These are phyloP conservation scores for Priceomyces castillae DNA, from an alignment of 805 yeast genomes.

Conservation along the genomic window DNA sequence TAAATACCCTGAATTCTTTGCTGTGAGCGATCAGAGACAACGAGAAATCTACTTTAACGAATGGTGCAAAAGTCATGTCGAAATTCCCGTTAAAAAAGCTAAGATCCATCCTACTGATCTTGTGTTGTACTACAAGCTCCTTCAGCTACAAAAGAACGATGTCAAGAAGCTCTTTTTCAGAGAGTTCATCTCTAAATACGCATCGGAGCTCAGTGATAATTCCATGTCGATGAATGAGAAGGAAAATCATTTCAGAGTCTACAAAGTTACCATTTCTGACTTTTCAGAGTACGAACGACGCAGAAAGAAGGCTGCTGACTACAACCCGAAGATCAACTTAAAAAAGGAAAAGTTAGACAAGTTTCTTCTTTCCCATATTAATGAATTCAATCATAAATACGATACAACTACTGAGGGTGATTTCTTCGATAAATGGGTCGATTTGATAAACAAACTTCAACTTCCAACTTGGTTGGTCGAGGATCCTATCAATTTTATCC, in stretches of 20 bases:
- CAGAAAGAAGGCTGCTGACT: slow-evolving; percentile 14
- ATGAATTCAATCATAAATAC: neutral
- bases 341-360: slow-evolving; percentile 26
- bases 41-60: slow-evolving; percentile 24
- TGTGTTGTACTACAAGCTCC: slow-evolving; percentile 18
- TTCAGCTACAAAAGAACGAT: slow-evolving; percentile 30
- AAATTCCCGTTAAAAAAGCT: slow-evolving; percentile 1
- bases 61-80: slow-evolving; percentile 20
- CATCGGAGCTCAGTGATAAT: slow-evolving; percentile 11
- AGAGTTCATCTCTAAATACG: slow-evolving; percentile 24
- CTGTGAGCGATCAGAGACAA: slow-evolving; percentile 14
- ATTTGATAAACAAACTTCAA: slow-evolving; percentile 19
- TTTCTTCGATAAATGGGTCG: slow-evolving; percentile 28
- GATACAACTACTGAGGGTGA: neutral
- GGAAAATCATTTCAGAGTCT: slow-evolving; percentile 25
- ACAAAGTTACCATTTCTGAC: slow-evolving; percentile 26
- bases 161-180: slow-evolving; percentile 24
- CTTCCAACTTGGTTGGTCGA: slow-evolving; percentile 22
- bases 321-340: slow-evolving; percentile 21
- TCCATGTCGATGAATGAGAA: slow-evolving; percentile 15
- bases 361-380: slow-evolving; percentile 14
- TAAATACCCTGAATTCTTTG: slow-evolving; percentile 27
- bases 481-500: slow-evolving; percentile 32
- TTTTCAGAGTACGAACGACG: slow-evolving; percentile 28
- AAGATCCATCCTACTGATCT: slow-evolving; percentile 20